Evolutionary conservation across 2,329 filamentous ascomycete species (phyloP).

Genomic region (Penicillium sp.): DNA sequence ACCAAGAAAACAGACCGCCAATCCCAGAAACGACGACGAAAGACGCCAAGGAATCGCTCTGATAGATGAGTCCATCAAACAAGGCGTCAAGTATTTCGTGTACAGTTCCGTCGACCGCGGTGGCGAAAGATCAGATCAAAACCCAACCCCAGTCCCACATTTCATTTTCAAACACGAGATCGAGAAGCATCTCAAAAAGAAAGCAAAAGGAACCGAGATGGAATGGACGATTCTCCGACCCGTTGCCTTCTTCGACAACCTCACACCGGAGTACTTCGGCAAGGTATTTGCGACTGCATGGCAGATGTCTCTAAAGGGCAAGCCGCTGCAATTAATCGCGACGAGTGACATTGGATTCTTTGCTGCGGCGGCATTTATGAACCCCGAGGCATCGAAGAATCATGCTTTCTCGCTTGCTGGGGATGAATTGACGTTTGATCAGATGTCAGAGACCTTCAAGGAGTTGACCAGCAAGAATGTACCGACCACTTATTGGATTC

Average conservation of each 20-base stretch:
- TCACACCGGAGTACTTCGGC: slow-evolving; percentile 47
- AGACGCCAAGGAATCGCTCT: slow-evolving; percentile 58
- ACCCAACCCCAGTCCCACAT: slow-evolving; percentile 58
- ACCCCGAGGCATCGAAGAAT: slow-evolving; percentile 46
- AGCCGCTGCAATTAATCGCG: slow-evolving; percentile 45
- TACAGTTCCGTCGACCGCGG: slow-evolving; percentile 65
- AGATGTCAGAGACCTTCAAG: slow-evolving; percentile 49
- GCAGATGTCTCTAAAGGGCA: slow-evolving; percentile 42
- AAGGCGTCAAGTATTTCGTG: slow-evolving; percentile 59
- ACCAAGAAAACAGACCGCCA: not conserved
- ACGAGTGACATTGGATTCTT: slow-evolving; percentile 53
- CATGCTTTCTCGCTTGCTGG: slow-evolving; percentile 51
- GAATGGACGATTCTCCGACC: slow-evolving; percentile 62
- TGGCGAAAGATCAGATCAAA: slow-evolving; percentile 52
- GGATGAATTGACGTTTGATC: slow-evolving; percentile 50
- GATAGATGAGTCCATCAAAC: slow-evolving; percentile 56
- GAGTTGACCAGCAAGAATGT: slow-evolving; percentile 45
- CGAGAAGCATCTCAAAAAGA: slow-evolving; percentile 58
- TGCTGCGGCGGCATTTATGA: slow-evolving; percentile 49
- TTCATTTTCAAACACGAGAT: slow-evolving; percentile 62
- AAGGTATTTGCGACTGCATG: slow-evolving; percentile 49
- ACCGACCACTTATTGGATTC: slow-evolving; percentile 42
- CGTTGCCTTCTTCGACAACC: slow-evolving; percentile 61
- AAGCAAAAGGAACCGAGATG: slow-evolving; percentile 48
- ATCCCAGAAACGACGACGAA: slow-evolving; percentile 32